phyloP scores from a whole-genome alignment of 495 filamentous ascomycete species.

The Parathielavia appendiculata region DNA sequence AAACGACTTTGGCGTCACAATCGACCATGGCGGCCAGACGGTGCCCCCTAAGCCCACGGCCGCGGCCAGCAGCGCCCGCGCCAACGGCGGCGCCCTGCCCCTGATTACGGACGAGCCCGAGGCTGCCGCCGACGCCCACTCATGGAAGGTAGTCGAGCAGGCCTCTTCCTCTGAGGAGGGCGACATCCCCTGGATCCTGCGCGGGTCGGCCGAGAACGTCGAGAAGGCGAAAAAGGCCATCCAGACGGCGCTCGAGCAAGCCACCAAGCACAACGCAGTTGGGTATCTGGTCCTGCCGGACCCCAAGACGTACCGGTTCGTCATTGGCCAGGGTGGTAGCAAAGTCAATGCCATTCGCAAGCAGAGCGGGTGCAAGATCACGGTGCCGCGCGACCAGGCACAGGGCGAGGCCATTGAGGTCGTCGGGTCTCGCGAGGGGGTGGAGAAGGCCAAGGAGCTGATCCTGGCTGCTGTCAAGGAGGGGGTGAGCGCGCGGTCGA shows the following conservation, averaged over 20 bases:
- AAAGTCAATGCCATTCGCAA: conserved; percentile 90
- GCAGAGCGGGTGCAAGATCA: conserved; percentile 87
- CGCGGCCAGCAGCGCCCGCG: conserved; percentile 37
- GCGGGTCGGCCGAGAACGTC: conserved; percentile 68
- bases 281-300: conserved; percentile 90
- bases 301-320: conserved; percentile 78
- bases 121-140: conserved; percentile 56
- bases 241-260: conserved; percentile 63
- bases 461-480: conserved; percentile 76
- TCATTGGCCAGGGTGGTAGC: conserved; percentile 83
- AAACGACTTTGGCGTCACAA: conserved; percentile 75
- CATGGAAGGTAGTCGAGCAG: conserved; percentile 69
- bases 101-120: conserved; percentile 82
- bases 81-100: conserved; percentile 60
- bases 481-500: conserved; percentile 21
- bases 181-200: conserved; percentile 88
- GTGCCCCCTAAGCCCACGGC: conserved; percentile 60
- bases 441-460: conserved; percentile 82
- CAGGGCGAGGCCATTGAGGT: conserved; percentile 84
- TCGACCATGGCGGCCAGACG: conserved; percentile 79
- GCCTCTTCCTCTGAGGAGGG: conserved; percentile 53
- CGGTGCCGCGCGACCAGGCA: conserved; percentile 75
- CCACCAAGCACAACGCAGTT: conserved; percentile 62
- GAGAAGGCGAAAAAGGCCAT: conserved; percentile 70
- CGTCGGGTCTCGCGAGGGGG: conserved; percentile 66